Base-by-base conservation (phyloP, 371 early-diverging fungal genomes). In the Saksenaea oblongispora region DNA sequence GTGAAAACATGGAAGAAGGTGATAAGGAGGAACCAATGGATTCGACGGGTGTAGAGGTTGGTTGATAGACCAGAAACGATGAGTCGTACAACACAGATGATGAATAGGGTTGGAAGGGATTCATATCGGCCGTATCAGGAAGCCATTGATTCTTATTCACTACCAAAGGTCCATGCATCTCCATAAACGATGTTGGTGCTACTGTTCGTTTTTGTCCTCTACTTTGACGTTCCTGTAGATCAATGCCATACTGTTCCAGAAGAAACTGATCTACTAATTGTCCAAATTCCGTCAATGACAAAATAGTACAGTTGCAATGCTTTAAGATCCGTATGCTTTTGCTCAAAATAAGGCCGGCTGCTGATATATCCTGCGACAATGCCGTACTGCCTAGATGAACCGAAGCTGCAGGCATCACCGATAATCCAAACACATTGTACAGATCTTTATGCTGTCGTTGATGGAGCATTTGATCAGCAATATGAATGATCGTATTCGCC, bases 391-490 rank as follows among this genome's bases (percentile, higher is more conserved):
- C 63, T 35, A 72, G 35, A 47, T 70, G 66, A 28, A 75, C 60
- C 3, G 73, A 70, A 15, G 70, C 59, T 14, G 73, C 66, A 14
- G 67, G 61, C 17, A 66, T 73, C 14, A 76, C 39, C 1, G 68
- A 70, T 14, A 68, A 42, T 26, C 64, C 62, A n/a, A 75, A 74
- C 1, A 64, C 18, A 41, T 76, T 78, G 62, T 63, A 63, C 9
- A 76, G 56, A 55, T 67, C 71, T 17, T 56, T 61, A 13, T 56
- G 36, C 34, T 70, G 69, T n/a, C 66, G 54, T 10, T 62, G 39
- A 3, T 65, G 65, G 17, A 73, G 11, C 72, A 80, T 75, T 62
- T 78, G 75, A 37, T 73, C 77, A 10, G 79, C 76, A 22, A 81
- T 73, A 56, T 74, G 72, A 15, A 78, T 59, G 8, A 81, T 72